A percentile compares a stretch with the other conserved stretches of the same genome.
Evolutionary conservation across 768 basidiomycete species (phyloP).

Genomic region (Cystobasidium tubakii): DNA sequence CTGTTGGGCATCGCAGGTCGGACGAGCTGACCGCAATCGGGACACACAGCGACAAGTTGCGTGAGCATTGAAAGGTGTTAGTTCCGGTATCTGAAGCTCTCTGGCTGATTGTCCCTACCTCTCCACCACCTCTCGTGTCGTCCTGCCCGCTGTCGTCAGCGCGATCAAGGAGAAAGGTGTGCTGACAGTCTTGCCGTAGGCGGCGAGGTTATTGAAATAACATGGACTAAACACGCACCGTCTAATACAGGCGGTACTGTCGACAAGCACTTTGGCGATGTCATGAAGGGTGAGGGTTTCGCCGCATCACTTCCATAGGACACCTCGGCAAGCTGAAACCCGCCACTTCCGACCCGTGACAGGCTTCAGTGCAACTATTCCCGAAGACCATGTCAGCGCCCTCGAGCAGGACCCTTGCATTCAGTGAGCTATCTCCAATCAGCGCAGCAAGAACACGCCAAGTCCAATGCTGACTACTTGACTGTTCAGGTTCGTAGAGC

Average conservation of each 20-base stretch:
- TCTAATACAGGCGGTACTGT: constrained; percentile 5
- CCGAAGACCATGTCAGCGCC: constrained; percentile 17
- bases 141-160: background rate
- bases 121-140: too few relatives aligned
- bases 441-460: background rate
- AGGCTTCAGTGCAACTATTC: constrained; percentile 26
- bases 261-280: constrained; percentile 33
- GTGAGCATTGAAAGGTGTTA: background rate
- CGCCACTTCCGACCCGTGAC: background rate
- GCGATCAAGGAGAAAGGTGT: background rate
- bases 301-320: background rate
- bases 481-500: constrained; percentile 12
- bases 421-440: background rate
- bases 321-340: constrained; percentile 13
- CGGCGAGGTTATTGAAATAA: background rate
- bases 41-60: background rate
- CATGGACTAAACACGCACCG: background rate
- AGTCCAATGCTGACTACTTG: background rate
- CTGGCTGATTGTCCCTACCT: too few relatives aligned
- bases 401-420: constrained; percentile 24
- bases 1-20: background rate
- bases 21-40: background rate
- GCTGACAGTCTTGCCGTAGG: background rate
- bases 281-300: constrained; percentile 7
- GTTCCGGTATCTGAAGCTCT: too few relatives aligned